These are phyloP conservation scores for Torulaspora indica DNA, from an alignment of 805 yeast species.

Conservation along the genomic window DNA sequence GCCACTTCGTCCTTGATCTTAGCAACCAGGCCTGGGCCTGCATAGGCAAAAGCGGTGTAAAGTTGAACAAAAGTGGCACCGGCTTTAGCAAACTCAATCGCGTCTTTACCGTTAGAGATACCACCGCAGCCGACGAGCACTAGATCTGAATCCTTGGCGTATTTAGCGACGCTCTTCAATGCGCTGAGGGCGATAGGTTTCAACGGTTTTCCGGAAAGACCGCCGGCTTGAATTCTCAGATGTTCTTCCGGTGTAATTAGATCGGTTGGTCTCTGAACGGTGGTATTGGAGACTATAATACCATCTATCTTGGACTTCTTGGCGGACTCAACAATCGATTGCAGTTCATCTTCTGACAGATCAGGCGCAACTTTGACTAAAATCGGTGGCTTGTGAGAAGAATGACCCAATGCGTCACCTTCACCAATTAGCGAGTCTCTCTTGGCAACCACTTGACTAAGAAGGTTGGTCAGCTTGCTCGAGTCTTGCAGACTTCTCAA, in stretches of 20 bases:
- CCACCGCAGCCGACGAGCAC: constrained; percentile 95
- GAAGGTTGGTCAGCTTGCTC: constrained; percentile 60
- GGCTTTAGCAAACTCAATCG: constrained; percentile 83
- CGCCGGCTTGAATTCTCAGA: constrained; percentile 64
- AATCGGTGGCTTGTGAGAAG: constrained; percentile 59
- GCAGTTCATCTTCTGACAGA: constrained; percentile 71
- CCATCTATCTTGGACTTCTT: constrained; percentile 79
- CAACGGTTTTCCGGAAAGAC: constrained; percentile 87
- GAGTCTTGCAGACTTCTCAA: constrained; percentile 81
- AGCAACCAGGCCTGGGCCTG: constrained; percentile 80
- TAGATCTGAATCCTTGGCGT: constrained; percentile 67
- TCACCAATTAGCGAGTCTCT: constrained; percentile 51
- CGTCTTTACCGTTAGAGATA: constrained; percentile 80
- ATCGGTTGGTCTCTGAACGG: constrained; percentile 70
- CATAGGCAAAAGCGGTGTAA: constrained; percentile 86
- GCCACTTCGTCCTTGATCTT: constrained; percentile 57
- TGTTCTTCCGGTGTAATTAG: constrained; percentile 47
- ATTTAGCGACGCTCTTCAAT: constrained; percentile 62
- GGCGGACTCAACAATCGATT: constrained; percentile 77
- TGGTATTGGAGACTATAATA: constrained; percentile 87
- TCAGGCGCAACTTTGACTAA: constrained; percentile 94
- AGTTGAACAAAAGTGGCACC: constrained; percentile 89
- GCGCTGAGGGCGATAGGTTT: constrained; percentile 75
- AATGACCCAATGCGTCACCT: constrained; percentile 32
- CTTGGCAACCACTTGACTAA: constrained; percentile 63